Evolutionary conservation across 768 basidiomycete species (phyloP), one percentile per base, ranked within the genome.

Genomic region (Obba rivulosa): DNA sequence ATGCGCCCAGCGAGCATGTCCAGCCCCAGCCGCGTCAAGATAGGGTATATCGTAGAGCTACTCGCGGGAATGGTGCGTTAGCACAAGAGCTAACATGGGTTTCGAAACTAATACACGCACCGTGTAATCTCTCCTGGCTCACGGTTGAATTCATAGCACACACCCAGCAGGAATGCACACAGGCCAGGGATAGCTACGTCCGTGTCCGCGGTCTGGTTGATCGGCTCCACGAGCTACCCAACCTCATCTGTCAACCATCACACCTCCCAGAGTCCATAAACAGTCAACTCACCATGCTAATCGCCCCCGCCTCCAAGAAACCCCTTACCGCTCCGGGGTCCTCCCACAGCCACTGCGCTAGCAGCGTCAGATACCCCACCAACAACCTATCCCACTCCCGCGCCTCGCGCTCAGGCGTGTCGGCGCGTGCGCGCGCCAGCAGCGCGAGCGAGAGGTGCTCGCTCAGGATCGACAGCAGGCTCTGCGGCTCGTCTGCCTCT

Each of bases 341-440:
- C 59, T 98, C 95, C 94, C 94, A 99, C 7, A 96, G 72, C 96
- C 96, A 99, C 53, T 93, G 91, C 3, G 81, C 75, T 25, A 99
- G 73, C 46, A 96, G 65, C 41, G 80, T 79, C 31, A 98, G 71
- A 61, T 97, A 95, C 0, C 84, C 87, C 8, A 90, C 82, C 59
- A 93, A 83, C 41, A 95, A 71, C 50, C 92, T 75, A 53, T 92
- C 92, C 92, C 93, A 97, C 58, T 96, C 94, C 42, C 86, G 72
- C 13, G 80, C 76, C 57, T 94, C 90, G 39, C 74, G 73, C 34
- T 81, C 81, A 4, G 83, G 82, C 20, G 80, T 74, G 55, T 85
- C 73, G 10, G 80, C 70, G 28, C 89, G 74, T 7, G 80, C 79
- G 20, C 86, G 81, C 22, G 85, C 87, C 40, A 98, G 67, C 55